These are phyloP conservation scores for Botryosphaeria agaves DNA, from an alignment of 2,329 filamentous ascomycete species.

Conservation along the genomic window DNA sequence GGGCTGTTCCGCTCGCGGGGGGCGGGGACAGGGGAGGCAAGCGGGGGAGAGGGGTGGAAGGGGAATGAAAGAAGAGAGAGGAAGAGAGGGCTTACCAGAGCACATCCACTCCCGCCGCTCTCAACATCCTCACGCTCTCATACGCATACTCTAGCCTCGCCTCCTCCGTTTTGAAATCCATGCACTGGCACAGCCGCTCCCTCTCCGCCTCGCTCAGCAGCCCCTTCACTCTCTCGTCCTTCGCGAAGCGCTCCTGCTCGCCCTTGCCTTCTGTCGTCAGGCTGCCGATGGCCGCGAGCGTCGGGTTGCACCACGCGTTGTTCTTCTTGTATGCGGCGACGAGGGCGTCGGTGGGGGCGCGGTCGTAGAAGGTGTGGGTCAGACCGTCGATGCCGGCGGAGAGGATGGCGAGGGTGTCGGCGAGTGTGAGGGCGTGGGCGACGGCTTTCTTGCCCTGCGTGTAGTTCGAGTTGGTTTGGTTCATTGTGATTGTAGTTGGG, in stretches of 20 bases:
- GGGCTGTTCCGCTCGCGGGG: too few relatives aligned
- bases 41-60: too few relatives aligned
- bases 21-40: too few relatives aligned
- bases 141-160: slow-evolving; percentile 22
- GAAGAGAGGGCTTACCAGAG: slow-evolving; percentile 18
- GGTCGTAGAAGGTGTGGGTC: slow-evolving; percentile 25
- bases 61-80: too few relatives aligned
- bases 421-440: slow-evolving; percentile 21
- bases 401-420: slow-evolving; percentile 24
- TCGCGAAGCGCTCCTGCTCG: slow-evolving; percentile 21
- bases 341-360: slow-evolving; percentile 19
- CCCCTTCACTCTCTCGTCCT: slow-evolving; percentile 18
- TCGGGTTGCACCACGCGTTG: slow-evolving; percentile 26
- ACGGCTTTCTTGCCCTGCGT: too few relatives aligned
- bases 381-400: slow-evolving; percentile 24
- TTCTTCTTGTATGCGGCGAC: slow-evolving; percentile 24
- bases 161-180: slow-evolving; percentile 16
- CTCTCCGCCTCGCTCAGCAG: slow-evolving; percentile 16
- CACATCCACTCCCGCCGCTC: slow-evolving; percentile 20
- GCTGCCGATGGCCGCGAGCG: slow-evolving; percentile 21
- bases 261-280: slow-evolving; percentile 22
- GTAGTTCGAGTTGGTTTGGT: too few relatives aligned
- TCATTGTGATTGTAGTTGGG: too few relatives aligned
- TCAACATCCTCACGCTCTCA: slow-evolving; percentile 21
- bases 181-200: slow-evolving; percentile 22